These are phyloP conservation scores for Gossypium australe DNA, from an alignment of 345 rosid genomes.

Conservation along the genomic window DNA sequence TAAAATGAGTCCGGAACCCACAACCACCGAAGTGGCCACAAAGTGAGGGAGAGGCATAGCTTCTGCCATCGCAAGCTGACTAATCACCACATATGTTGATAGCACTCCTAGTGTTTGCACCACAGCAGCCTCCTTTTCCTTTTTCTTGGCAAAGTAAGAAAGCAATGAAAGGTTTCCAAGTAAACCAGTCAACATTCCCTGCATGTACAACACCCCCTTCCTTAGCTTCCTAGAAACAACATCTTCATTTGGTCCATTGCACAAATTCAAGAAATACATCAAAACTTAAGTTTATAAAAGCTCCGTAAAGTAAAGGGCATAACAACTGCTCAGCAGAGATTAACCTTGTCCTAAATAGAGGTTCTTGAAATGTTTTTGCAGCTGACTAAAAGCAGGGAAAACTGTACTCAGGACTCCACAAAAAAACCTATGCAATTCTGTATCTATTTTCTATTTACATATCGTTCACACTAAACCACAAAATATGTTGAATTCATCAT, in stretches of 20 bases:
- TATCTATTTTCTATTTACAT: not conserved
- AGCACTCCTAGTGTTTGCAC: conserved; percentile 84
- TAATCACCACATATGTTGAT: conserved; percentile 50
- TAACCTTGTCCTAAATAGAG: not conserved
- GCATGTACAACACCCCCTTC: conserved; percentile 26
- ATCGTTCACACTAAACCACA: not conserved
- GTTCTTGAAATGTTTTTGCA: not conserved
- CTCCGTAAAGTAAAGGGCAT: not conserved
- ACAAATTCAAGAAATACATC: not conserved
- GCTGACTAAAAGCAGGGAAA: not conserved
- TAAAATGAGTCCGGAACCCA: conserved; percentile 51
- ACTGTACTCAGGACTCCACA: not conserved
- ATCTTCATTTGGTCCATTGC: not conserved
- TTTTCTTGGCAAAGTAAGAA: conserved; percentile 80
- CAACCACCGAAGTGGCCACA: conserved; percentile 46
- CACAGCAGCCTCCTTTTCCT: conserved; percentile 66
- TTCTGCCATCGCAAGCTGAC: conserved; percentile 77
- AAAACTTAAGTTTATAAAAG: not conserved
- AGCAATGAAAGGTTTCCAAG: conserved; percentile 84
- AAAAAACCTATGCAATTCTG: not conserved
- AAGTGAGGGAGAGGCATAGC: conserved; percentile 75
- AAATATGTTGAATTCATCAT: not conserved
- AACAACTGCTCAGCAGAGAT: not conserved
- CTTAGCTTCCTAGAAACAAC: not conserved
- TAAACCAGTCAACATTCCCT: conserved; percentile 88